Conservation (phyloP, 352 stramenopile species). For the Thalassiosira exigua region DNA sequence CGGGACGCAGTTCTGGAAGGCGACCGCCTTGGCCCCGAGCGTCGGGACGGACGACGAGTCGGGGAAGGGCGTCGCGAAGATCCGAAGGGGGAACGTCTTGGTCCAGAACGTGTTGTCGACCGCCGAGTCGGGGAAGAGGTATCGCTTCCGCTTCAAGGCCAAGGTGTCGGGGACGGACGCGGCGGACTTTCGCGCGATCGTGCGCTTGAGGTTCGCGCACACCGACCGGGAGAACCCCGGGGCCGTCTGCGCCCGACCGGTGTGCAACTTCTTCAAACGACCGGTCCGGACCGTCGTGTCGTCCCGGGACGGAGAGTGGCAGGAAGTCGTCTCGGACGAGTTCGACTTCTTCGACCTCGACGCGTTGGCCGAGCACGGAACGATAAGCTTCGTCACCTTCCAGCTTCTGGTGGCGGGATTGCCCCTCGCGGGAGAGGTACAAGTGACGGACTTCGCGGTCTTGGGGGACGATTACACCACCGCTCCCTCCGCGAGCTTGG, state of each 20-base stretch:
- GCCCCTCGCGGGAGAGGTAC: conserved; percentile 4
- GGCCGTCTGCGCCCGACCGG: neutral
- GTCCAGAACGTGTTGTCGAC: conserved; percentile 19
- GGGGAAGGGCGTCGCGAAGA: conserved; percentile 9
- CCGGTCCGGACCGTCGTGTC: neutral
- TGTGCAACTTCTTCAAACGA: conserved; percentile 28
- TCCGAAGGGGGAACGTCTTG: conserved; percentile 13
- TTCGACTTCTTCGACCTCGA: conserved; percentile 45
- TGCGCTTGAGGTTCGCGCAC: conserved; percentile 27
- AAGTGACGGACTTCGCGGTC: conserved; percentile 28
- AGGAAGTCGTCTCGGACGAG: conserved; percentile 36
- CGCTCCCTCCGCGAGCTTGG: neutral
- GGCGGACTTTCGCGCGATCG: conserved; percentile 12
- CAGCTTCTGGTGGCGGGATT: conserved; percentile 20
- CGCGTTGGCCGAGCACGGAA: conserved; percentile 15
- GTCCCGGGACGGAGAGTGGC: conserved; percentile 30
- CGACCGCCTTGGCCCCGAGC: conserved; percentile 5
- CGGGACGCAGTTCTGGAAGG: conserved; percentile 46
- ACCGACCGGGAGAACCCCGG: neutral
- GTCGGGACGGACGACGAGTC: conserved; percentile 18
- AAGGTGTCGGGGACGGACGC: conserved; percentile 9
- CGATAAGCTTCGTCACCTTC: conserved; percentile 36
- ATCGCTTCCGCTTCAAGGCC: conserved; percentile 19
- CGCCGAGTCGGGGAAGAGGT: conserved; percentile 14
- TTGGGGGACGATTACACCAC: conserved; percentile 24